Percentiles rank a stretch among this genome's conserved stretches.
phyloP scores from a whole-genome alignment of 345 rosid genomes.

The Geranium brycei region DNA sequence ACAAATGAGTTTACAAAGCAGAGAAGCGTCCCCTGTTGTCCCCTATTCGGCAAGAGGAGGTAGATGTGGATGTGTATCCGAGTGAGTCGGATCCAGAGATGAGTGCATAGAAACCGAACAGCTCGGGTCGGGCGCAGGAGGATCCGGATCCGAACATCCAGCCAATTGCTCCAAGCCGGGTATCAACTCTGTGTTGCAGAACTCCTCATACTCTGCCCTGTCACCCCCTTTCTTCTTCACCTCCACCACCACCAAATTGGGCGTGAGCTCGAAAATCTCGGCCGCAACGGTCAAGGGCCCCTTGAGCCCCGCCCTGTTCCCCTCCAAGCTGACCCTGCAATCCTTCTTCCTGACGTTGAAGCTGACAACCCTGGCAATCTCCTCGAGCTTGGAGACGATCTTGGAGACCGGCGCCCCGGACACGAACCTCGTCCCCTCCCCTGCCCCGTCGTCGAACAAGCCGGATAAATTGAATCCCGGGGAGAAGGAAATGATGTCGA shows the following conservation, averaged over 20 bases:
- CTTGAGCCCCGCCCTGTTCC: slow-evolving; percentile 46
- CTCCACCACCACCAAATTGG: slow-evolving; percentile 62
- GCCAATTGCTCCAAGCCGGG: slow-evolving; percentile 58
- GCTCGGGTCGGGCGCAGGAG: slow-evolving; percentile 4
- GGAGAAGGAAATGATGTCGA: slow-evolving; percentile 59
- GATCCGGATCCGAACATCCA: slow-evolving; percentile 20
- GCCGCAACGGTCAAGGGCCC: slow-evolving; percentile 54
- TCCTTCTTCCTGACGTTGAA: slow-evolving; percentile 73
- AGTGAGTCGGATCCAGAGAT: no score
- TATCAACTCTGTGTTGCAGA: slow-evolving; percentile 53
- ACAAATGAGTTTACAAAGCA: no score
- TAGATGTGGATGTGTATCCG: no score
- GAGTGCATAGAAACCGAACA: no score
- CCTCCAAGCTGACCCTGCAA: slow-evolving; percentile 61
- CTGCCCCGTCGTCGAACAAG: slow-evolving; percentile 50
- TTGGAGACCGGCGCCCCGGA: slow-evolving; percentile 50
- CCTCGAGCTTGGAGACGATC: slow-evolving; percentile 56
- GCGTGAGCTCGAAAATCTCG: slow-evolving; percentile 53
- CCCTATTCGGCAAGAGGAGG: no score
- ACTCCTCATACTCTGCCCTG: slow-evolving; percentile 68
- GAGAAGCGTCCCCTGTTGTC: no score
- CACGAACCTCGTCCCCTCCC: slow-evolving; percentile 42
- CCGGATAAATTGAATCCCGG: slow-evolving; percentile 66
- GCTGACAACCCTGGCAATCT: slow-evolving; percentile 52
- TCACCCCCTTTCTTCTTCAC: slow-evolving; percentile 85